phyloP scores from a whole-genome alignment of 129 eudicot species.

The Centaurea solstitialis region DNA sequence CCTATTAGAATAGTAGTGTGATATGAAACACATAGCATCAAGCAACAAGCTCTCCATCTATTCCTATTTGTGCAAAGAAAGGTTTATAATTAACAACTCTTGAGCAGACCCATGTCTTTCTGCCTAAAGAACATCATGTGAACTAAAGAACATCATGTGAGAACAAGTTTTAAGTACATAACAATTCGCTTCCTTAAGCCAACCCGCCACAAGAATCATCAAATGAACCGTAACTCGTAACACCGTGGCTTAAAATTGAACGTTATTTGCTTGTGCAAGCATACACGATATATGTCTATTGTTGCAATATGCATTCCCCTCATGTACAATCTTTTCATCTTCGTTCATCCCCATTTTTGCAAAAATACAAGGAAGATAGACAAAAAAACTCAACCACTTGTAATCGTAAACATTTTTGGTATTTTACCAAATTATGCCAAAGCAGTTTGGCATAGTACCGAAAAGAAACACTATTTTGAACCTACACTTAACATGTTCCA shows the following conservation, averaged over 20 bases:
- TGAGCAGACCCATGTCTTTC: not conserved
- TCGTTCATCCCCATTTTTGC: not conserved
- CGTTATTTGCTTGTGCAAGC: too few species aligned
- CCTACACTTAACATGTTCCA: not conserved
- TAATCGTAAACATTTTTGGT: not conserved
- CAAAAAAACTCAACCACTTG: not conserved
- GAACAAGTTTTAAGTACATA: not conserved
- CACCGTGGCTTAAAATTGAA: not conserved
- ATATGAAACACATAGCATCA: slow-evolving; percentile 41
- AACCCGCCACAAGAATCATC: not conserved
- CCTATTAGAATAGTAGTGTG: not conserved
- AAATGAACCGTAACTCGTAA: not conserved
- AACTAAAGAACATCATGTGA: not conserved
- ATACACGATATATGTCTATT: not conserved
- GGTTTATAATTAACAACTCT: not conserved
- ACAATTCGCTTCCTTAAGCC: not conserved
- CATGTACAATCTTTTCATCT: not conserved
- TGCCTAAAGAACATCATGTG: not conserved
- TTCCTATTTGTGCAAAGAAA: not conserved
- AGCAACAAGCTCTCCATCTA: slow-evolving; percentile 56
- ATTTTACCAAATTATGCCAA: not conserved
- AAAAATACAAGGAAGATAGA: not conserved
- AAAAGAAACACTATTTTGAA: not conserved
- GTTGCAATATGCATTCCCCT: not conserved
- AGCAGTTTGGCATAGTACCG: not conserved